Evolutionary conservation across 345 rosid species (phyloP), one percentile per base, ranked within the genome.

Genomic region (Arabis alpina): DNA sequence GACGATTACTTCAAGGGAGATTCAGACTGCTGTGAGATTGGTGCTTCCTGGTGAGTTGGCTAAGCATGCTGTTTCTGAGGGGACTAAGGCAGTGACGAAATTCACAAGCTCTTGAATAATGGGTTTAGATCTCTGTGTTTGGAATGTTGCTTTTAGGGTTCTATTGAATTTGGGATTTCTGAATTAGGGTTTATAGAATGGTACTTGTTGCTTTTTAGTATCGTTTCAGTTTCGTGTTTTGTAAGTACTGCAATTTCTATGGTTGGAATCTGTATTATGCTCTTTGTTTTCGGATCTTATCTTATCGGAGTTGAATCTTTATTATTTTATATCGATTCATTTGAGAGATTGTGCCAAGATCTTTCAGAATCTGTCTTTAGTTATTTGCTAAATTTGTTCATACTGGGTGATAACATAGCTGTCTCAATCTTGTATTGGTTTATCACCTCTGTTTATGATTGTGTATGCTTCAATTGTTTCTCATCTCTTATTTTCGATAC

Each of bases 21-120:
- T 89, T 51, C 96, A 89, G 86, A 89, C 96, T 0, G 96, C 93
- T 0, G 93, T 87, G 28, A 80, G 93, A 24, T 78, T 89, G 2
- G 96, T 89, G 0, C 82, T 89, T 12, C 96, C 93, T 6, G 96
- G 91, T 1, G 96, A 89, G 68, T 72, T 89, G 10, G 96, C 96
- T 0, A 89, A 89, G 62, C 96, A 89, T 51, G 96, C 96, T 0
- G 93, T 89, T 0, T 89, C 96, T 0, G 96, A 89, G 59, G 96
- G 96, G 0, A 89, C 96, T 0, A 89, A 89, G 86, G 96, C 96
- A 0, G 96, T 89, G 2, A 84, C 90, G 0, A 87, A 89, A 68
- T 89, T 89, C 36, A 89, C 96, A 0, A 87, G 91, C 51, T 83
- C 91, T 44, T 88, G 58, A 79, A 57, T n/a, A 1, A 5, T 34